Evolutionary conservation across 345 rosid genomes (phyloP), one percentile per base, ranked within the genome.

Genomic region (Linum usitatissimum): DNA sequence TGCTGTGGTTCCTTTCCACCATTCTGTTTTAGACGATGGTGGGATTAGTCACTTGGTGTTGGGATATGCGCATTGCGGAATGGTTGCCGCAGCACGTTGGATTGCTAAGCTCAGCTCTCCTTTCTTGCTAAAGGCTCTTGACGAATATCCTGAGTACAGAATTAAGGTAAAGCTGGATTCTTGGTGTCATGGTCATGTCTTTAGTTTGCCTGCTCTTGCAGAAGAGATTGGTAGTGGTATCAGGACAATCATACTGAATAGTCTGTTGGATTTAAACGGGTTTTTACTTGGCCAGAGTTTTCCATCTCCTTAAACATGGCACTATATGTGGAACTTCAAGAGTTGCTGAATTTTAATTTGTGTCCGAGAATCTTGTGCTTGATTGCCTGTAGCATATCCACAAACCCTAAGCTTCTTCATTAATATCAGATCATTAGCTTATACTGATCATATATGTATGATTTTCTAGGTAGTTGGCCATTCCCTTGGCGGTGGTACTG

Each of bases 1-100:
- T 66, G 97, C 96, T 0, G 96, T 90, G 68, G 99, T 87, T 78
- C 99, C 99, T 55, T 93, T 93, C 77, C 99, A 90, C 76, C 99
- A 93, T 75, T 93, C 92, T 0, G 90, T 93, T 75, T 73, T 93
- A 76, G 82, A 86, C 74, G 97, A 86, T 76, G 99, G 99, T 70
- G 96, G 99, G 51, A 69, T 93, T 63, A 86, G 96, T 77, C 84
- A 93, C 80, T 81, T 90, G 78, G 82, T 93, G 70, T 81, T 93
- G 76, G 99, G 99, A 60, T 93, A 93, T 55, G 99, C 99, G 4
- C 99, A 93, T 66, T 93, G 87, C 59, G 99, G 99, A 75, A 93
- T 93, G 99, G 99, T 87, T 79, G 99, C 99, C 74, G 97, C 99
- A 42, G 97, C 97, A 71, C 89, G 90, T 20, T 93, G 97, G 97